phyloP scores from a whole-genome alignment of 1,139 yeast species.

The Candida tropicalis region DNA sequence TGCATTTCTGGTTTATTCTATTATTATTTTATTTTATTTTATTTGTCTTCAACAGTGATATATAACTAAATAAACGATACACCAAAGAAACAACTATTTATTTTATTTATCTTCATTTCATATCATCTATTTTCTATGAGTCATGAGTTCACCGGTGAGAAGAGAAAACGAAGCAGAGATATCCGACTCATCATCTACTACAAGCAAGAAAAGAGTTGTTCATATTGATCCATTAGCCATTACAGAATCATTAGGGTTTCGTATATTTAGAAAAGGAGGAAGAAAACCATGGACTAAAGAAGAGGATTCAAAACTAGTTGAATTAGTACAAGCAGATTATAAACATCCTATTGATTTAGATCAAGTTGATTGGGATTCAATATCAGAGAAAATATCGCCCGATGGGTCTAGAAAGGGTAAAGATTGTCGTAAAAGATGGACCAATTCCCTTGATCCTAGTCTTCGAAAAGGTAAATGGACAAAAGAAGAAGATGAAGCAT shows the following conservation, averaged over 20 bases:
- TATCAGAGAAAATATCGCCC: slow-evolving; percentile 47
- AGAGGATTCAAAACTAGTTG: slow-evolving; percentile 55
- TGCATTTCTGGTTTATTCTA: background rate
- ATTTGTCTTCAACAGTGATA: background rate
- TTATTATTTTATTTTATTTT: background rate
- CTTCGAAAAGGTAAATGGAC: slow-evolving; percentile 90
- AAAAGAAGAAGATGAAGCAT: slow-evolving; percentile 69
- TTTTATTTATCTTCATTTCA: background rate
- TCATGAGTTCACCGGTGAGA: slow-evolving; percentile 4
- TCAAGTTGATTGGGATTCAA: slow-evolving; percentile 65
- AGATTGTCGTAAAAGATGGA: slow-evolving; percentile 76
- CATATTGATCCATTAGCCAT: slow-evolving; percentile 68
- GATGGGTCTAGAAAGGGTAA: slow-evolving; percentile 56
- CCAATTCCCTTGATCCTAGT: slow-evolving; percentile 79
- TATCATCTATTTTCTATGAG: background rate
- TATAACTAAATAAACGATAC: slow-evolving; percentile 5
- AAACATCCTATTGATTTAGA: slow-evolving; percentile 35
- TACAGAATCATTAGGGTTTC: slow-evolving; percentile 75
- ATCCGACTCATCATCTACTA: slow-evolving; percentile 2
- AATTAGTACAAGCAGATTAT: slow-evolving; percentile 34
- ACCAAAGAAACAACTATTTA: background rate
- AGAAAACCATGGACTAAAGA: slow-evolving; percentile 70
- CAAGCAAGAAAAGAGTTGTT: slow-evolving; percentile 20
- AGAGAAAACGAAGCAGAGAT: slow-evolving; percentile 5
- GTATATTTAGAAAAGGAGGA: slow-evolving; percentile 63